Evolutionary conservation across 108 stramenopile species (phyloP).

Genomic region (Nannochloropsis oceanica): DNA sequence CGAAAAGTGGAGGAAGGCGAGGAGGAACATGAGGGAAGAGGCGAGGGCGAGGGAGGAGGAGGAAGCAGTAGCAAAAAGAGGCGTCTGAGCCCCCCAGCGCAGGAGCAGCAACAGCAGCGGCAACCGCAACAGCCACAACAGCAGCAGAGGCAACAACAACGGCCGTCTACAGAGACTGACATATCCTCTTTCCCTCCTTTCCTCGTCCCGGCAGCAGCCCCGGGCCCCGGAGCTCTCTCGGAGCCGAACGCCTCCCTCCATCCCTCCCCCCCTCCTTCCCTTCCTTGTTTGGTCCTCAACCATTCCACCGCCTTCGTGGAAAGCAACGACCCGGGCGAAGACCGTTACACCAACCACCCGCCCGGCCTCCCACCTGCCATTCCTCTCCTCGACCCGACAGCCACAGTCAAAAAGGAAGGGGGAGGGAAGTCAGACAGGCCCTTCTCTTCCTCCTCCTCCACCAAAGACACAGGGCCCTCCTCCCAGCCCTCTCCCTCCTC

Average conservation of each 20-base stretch:
- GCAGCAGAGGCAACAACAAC: too few relatives aligned
- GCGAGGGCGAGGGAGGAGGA: too few relatives aligned
- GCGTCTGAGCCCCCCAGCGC: too few relatives aligned
- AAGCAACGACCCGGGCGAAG: slow-evolving; percentile 25
- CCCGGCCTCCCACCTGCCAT: neutral
- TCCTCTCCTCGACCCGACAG: neutral
- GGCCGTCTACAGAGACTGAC: too few relatives aligned
- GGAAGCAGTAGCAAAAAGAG: too few relatives aligned
- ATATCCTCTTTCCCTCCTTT: too few relatives aligned
- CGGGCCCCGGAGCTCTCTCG: neutral
- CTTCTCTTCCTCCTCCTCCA: neutral
- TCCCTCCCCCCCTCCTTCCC: neutral
- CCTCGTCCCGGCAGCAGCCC: too few relatives aligned
- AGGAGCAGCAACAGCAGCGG: too few relatives aligned
- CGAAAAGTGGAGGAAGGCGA: too few relatives aligned
- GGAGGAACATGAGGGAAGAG: too few relatives aligned
- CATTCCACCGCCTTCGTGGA: slow-evolving; percentile 23
- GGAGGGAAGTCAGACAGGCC: neutral
- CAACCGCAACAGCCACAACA: too few relatives aligned
- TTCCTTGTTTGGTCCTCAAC: neutral
- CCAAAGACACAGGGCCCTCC: neutral
- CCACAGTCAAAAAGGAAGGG: neutral
- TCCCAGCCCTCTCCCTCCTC: neutral
- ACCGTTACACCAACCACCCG: slow-evolving; percentile 3
- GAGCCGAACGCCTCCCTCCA: neutral